A percentile compares a stretch with the other conserved stretches of the same genome.
Conservation (phyloP, 176 grass and related monocot species). For the Stipa capillata region DNA sequence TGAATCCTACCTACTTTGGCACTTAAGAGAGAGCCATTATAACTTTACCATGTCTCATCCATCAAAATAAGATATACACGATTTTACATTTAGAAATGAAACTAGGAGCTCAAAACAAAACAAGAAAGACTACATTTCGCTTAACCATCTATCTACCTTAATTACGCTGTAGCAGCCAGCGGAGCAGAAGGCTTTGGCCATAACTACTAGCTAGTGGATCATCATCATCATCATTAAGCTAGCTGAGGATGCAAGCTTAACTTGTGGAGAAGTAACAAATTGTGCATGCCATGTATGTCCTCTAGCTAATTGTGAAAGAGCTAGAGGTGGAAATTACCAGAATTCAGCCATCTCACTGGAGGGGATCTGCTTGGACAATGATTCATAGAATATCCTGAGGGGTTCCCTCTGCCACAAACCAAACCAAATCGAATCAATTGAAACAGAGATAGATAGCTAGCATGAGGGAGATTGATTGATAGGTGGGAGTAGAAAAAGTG, state of each 20-base stretch:
- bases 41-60: neutral
- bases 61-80: neutral
- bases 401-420: constrained; percentile 57
- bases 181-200: neutral
- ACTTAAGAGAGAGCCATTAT: neutral
- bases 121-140: neutral
- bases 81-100: neutral
- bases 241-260: neutral
- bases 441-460: neutral
- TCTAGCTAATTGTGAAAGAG: neutral
- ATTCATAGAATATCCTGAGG: constrained; percentile 94
- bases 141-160: neutral
- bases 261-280: too few relatives aligned
- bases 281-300: too few relatives aligned
- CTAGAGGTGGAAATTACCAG: constrained; percentile 44
- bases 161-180: neutral
- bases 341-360: constrained; percentile 92
- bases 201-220: too few relatives aligned
- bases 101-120: neutral
- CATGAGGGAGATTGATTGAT: neutral
- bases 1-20: neutral
- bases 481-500: too few relatives aligned
- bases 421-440: neutral
- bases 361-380: constrained; percentile 81
- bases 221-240: too few relatives aligned